These are phyloP conservation scores for Nicotiana knightiana DNA, from an alignment of 257 asterid species.

Conservation along the genomic window DNA sequence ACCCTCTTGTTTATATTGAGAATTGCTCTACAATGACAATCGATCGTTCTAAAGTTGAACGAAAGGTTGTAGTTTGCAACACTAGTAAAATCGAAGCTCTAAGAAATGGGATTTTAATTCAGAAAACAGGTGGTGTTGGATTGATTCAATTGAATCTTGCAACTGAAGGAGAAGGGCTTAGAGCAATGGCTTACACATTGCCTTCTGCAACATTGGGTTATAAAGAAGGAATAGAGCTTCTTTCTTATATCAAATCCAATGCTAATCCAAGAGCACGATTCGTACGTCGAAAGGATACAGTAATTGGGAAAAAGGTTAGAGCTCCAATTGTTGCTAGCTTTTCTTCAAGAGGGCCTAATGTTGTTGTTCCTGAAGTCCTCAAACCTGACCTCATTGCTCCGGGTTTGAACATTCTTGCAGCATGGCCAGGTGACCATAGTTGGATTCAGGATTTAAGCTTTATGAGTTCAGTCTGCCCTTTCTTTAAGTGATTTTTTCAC, in stretches of 20 bases:
- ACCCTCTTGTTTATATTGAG: neutral
- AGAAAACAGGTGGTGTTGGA: conserved; percentile 7
- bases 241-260: neutral
- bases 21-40: neutral
- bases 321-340: neutral
- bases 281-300: neutral
- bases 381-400: conserved; percentile 14
- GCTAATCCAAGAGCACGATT: neutral
- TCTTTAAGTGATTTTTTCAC: neutral
- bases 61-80: neutral
- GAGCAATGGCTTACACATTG: neutral
- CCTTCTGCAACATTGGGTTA: neutral
- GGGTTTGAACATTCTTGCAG: conserved; percentile 10
- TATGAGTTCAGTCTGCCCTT: neutral
- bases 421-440: neutral
- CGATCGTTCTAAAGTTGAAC: neutral
- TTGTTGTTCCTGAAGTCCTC: neutral
- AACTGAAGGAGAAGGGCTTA: neutral
- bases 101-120: neutral
- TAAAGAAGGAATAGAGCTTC: neutral
- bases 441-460: neutral
- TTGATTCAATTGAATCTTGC: neutral
- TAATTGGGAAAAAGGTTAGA: neutral
- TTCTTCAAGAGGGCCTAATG: conserved; percentile 5
- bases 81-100: neutral